Percentiles rank a stretch among this genome's conserved stretches.
Conservation (phyloP, 1,139 yeast genomes). For the Yueomyces sp. region DNA sequence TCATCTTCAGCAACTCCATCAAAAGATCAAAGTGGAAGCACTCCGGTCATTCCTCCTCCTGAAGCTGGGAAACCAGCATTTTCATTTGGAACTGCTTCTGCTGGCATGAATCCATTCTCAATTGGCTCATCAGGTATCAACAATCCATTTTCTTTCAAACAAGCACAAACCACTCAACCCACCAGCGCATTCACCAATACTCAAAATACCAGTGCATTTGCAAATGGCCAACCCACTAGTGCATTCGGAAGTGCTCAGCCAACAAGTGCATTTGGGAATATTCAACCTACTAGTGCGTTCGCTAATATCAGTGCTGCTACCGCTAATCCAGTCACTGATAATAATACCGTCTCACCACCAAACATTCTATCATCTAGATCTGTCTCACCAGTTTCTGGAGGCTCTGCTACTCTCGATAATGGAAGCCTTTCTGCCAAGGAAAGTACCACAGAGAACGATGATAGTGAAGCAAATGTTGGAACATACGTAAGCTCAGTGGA, state of each 20-base stretch:
- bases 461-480: too few relatives aligned
- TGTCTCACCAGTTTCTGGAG: neutral
- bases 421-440: neutral
- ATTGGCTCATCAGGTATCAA: neutral
- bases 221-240: too few relatives aligned
- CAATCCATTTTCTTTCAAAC: neutral
- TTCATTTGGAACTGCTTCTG: neutral
- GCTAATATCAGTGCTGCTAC: neutral
- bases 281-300: neutral
- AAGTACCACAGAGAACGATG: too few relatives aligned
- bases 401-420: neutral
- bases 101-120: neutral
- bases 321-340: neutral
- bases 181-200: neutral
- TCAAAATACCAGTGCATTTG: too few relatives aligned
- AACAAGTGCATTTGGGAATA: neutral
- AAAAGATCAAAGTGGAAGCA: neutral
- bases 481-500: neutral
- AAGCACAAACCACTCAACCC: neutral
- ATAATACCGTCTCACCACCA: conserved; percentile 1
- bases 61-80: neutral
- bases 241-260: neutral
- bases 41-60: neutral
- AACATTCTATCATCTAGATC: too few relatives aligned
- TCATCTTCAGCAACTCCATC: neutral